These are phyloP conservation scores for Letharia columbiana DNA, from an alignment of 495 filamentous ascomycete genomes.

Conservation along the genomic window DNA sequence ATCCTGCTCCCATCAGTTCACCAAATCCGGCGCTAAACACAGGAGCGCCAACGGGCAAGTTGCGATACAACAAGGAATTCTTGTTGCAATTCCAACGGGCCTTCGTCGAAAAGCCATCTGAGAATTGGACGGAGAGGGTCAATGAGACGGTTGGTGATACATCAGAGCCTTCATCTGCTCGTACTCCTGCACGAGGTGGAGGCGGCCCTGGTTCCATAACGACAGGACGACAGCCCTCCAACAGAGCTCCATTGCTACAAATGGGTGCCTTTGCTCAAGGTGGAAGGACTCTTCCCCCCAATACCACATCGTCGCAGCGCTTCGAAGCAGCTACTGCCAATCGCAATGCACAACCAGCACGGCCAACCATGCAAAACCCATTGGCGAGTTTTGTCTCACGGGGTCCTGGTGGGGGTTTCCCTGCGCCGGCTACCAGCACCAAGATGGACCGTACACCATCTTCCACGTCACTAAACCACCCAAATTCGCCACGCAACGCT, in stretches of 20 bases:
- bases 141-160: conserved; percentile 76
- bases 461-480: conserved; percentile 43
- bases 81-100: conserved; percentile 92
- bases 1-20: conserved; percentile 72
- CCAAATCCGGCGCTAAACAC: conserved; percentile 86
- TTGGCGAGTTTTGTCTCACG: conserved; percentile 51
- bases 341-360: conserved; percentile 27
- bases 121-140: conserved; percentile 81
- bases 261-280: conserved; percentile 63
- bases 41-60: conserved; percentile 64
- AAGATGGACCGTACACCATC: conserved; percentile 47
- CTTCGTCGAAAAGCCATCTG: conserved; percentile 89
- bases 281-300: conserved; percentile 51
- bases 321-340: conserved; percentile 35
- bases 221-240: conserved; percentile 38
- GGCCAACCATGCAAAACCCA: conserved; percentile 40
- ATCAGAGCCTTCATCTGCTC: conserved; percentile 50
- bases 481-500: conserved; percentile 47
- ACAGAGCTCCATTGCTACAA: conserved; percentile 34
- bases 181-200: conserved; percentile 55
- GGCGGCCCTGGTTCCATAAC: conserved; percentile 54
- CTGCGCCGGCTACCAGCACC: conserved; percentile 38
- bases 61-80: conserved; percentile 93
- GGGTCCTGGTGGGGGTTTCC: conserved; percentile 46
- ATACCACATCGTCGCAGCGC: conserved; percentile 58